phyloP scores from a whole-genome alignment of 495 filamentous ascomycete genomes.

The Schizothecium vesticola region DNA sequence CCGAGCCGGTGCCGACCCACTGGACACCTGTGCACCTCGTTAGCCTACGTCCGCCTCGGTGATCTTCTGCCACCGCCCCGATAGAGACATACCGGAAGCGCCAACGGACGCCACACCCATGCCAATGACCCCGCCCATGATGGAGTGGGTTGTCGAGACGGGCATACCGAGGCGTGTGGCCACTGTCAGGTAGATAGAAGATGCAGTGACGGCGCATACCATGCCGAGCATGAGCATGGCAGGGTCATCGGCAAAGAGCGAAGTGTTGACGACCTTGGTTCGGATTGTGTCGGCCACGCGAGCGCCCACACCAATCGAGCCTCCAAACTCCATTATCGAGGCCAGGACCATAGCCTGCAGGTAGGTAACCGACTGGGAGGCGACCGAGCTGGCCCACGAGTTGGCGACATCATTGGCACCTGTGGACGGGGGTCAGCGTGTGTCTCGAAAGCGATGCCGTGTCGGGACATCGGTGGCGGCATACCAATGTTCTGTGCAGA shows the following conservation, averaged over 20 bases:
- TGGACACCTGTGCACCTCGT: constrained; percentile 31
- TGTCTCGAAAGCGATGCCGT: not conserved
- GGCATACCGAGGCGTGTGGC: constrained; percentile 51
- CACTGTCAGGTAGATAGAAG: constrained; percentile 52
- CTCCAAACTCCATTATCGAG: constrained; percentile 62
- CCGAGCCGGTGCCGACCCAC: constrained; percentile 47
- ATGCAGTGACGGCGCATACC: constrained; percentile 58
- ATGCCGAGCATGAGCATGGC: constrained; percentile 56
- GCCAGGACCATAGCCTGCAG: constrained; percentile 61
- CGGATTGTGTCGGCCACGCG: constrained; percentile 63
- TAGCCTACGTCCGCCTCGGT: not conserved
- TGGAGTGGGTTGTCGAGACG: constrained; percentile 61
- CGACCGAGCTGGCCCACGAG: constrained; percentile 65
- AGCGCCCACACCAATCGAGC: constrained; percentile 57
- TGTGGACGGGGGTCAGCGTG: constrained; percentile 30
- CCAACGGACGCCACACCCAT: constrained; percentile 58
- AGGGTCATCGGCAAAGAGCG: constrained; percentile 46
- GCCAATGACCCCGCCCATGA: constrained; percentile 57
- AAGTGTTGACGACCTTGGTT: constrained; percentile 54
- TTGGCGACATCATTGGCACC: constrained; percentile 72
- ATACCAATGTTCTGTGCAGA: constrained; percentile 11
- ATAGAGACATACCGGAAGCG: constrained; percentile 15
- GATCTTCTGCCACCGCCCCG: not conserved
- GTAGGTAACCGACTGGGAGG: constrained; percentile 59
- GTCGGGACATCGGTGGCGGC: not conserved